phyloP scores from a whole-genome alignment of 2,329 filamentous ascomycete genomes.

The Ceratocystis lukuohia region DNA sequence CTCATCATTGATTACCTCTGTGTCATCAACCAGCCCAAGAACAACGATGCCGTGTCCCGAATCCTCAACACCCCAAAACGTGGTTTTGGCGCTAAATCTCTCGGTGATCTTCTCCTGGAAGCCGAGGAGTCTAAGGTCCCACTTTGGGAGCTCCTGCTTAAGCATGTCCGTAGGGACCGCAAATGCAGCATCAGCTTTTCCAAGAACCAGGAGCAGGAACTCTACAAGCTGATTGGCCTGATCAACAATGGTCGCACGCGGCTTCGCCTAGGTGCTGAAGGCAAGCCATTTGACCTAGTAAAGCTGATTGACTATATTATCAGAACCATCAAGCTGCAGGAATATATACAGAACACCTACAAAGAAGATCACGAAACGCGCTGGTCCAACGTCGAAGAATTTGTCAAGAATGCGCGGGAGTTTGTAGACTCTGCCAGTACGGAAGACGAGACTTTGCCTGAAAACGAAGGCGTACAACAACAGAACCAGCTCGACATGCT shows the following conservation, averaged over 20 bases:
- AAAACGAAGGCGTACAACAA: constrained; percentile 60
- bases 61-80: constrained; percentile 76
- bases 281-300: constrained; percentile 29
- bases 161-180: constrained; percentile 39
- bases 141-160: constrained; percentile 59
- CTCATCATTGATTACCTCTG: constrained; percentile 77
- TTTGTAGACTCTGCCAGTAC: constrained; percentile 37
- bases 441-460: constrained; percentile 46
- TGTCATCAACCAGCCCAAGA: constrained; percentile 69
- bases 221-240: constrained; percentile 36
- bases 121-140: constrained; percentile 56
- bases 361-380: constrained; percentile 62
- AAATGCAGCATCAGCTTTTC: constrained; percentile 38
- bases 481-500: constrained; percentile 48
- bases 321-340: constrained; percentile 55
- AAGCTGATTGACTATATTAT: constrained; percentile 41
- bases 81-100: constrained; percentile 65
- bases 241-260: constrained; percentile 27
- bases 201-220: constrained; percentile 29
- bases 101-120: constrained; percentile 61
- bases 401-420: constrained; percentile 67
- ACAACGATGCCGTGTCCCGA: constrained; percentile 72
- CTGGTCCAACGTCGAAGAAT: constrained; percentile 81
- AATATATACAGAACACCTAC: constrained; percentile 59
- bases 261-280: constrained; percentile 23